Conservation (phyloP, 2,329 filamentous ascomycete species). For the Aureobasidium sp. region DNA sequence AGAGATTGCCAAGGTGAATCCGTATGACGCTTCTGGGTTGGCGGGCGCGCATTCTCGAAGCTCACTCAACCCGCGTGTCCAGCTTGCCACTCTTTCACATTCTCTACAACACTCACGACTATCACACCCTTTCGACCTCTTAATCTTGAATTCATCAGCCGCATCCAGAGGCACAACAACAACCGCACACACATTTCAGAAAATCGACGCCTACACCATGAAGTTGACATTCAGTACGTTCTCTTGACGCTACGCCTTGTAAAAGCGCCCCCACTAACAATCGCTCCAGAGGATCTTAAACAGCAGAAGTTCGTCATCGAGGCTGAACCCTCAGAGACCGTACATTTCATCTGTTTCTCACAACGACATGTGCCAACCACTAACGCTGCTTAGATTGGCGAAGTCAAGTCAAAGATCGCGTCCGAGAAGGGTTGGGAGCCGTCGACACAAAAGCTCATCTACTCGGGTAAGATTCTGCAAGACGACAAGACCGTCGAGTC, state of each 20-base stretch:
- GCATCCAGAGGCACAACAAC: background rate
- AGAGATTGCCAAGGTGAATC: background rate
- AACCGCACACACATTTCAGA: background rate
- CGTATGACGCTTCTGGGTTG: conserved; percentile 3
- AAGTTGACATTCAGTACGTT: conserved; percentile 62
- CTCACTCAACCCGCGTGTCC: background rate
- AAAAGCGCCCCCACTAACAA: background rate
- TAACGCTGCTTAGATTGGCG: conserved; percentile 58
- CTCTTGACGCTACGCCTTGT: conserved; percentile 11
- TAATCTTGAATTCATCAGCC: background rate
- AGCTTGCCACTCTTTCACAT: conserved; percentile 6
- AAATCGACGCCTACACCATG: conserved; percentile 35
- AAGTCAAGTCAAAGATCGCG: conserved; percentile 87
- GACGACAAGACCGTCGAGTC: conserved; percentile 95
- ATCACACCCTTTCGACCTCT: background rate
- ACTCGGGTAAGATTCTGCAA: conserved; percentile 97
- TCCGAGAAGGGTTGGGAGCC: conserved; percentile 92
- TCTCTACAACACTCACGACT: background rate
- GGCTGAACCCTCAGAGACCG: conserved; percentile 84
- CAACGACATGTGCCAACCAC: background rate
- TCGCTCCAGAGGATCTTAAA: conserved; percentile 70
- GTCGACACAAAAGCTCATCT: conserved; percentile 89
- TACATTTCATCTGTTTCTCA: conserved; percentile 41
- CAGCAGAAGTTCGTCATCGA: conserved; percentile 98
- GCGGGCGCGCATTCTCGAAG: conserved; percentile 9